phyloP scores from a whole-genome alignment of 2,329 filamentous ascomycete genomes.

The Clarireedia paspali region DNA sequence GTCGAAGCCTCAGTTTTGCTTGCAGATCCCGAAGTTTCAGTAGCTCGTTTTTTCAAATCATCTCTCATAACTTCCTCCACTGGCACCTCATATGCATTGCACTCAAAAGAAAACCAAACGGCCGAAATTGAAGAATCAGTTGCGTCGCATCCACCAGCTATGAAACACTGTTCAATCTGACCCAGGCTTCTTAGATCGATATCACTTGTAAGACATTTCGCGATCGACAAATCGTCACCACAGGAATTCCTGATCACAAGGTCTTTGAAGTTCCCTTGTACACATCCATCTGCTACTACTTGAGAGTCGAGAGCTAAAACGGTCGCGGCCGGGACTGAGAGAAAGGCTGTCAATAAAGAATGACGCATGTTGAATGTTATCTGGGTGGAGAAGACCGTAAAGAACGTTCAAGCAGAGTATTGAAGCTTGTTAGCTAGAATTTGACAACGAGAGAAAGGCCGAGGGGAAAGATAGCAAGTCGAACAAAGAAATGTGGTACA shows the following conservation, averaged over 20 bases:
- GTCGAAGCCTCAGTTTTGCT: neutral
- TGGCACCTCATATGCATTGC: constrained; percentile 5
- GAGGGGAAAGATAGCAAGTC: neutral
- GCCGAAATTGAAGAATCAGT: constrained; percentile 16
- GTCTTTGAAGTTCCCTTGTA: constrained; percentile 15
- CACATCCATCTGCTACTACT: constrained; percentile 7
- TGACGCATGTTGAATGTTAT: constrained; percentile 17
- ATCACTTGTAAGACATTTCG: constrained; percentile 16
- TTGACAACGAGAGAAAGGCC: neutral
- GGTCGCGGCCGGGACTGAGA: constrained; percentile 8
- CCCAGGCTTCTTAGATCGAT: constrained; percentile 13
- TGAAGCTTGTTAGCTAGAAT: neutral
- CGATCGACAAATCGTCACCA: constrained; percentile 14
- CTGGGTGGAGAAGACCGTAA: too few relatives aligned
- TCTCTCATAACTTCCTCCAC: constrained; percentile 3
- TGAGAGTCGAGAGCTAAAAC: constrained; percentile 13
- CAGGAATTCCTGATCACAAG: constrained; percentile 18
- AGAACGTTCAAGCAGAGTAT: too few relatives aligned
- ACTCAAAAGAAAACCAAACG: constrained; percentile 17
- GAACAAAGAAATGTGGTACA: neutral
- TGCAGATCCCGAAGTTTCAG: neutral
- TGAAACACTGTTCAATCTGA: constrained; percentile 21
- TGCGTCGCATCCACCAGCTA: constrained; percentile 17
- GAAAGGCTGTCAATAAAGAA: constrained; percentile 8
- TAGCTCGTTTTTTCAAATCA: constrained; percentile 17